Evolutionary conservation across 164 flowering plant genomes (phyloP).

Genomic region (Sedum album): DNA sequence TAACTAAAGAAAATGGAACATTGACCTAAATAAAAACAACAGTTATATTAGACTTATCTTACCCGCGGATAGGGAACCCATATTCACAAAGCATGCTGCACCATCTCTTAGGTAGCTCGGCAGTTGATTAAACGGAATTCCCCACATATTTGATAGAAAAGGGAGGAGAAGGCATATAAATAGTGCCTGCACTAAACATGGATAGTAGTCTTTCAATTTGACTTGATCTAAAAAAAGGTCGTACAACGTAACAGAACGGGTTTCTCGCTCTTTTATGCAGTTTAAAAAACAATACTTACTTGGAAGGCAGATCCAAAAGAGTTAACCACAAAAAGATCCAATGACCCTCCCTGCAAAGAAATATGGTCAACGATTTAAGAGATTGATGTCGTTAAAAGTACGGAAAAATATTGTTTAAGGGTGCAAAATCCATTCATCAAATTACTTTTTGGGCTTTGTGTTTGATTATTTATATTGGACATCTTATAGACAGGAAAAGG

Average conservation of each 20-base stretch:
- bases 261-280: not conserved
- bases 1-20: not conserved
- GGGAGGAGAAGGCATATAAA: slow-evolving; percentile 84
- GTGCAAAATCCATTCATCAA: not conserved
- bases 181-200: slow-evolving; percentile 49
- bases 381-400: not conserved
- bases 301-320: slow-evolving; percentile 95
- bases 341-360: slow-evolving; percentile 61
- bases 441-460: not conserved
- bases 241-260: not conserved
- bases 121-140: slow-evolving; percentile 75
- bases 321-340: slow-evolving; percentile 91
- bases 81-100: slow-evolving; percentile 84
- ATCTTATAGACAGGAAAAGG: not conserved
- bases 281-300: slow-evolving; percentile 29
- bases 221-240: not conserved
- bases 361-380: not conserved
- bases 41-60: slow-evolving; percentile 11
- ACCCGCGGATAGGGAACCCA: slow-evolving; percentile 64
- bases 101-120: slow-evolving; percentile 80
- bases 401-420: not conserved
- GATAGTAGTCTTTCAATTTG: slow-evolving; percentile 4
- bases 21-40: not conserved
- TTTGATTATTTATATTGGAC: not conserved
- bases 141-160: slow-evolving; percentile 89